Percentiles rank a stretch among this genome's conserved stretches.
Evolutionary conservation across 768 basidiomycete genomes (phyloP).

Genomic region (Daedaleopsis nitida): DNA sequence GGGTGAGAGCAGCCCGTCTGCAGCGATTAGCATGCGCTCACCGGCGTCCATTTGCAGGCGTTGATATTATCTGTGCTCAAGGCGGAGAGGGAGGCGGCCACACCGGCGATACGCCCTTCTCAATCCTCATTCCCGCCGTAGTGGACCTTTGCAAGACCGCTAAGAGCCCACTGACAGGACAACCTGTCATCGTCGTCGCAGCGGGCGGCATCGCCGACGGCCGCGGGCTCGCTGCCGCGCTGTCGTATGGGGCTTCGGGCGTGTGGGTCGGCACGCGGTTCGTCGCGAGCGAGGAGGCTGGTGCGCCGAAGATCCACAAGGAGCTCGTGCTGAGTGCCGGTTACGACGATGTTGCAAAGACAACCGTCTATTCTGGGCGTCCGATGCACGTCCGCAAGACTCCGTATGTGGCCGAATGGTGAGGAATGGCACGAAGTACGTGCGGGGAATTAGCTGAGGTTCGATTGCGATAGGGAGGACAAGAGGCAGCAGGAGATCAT

Average conservation of each 20-base stretch:
- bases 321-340: constrained; percentile 65
- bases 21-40: neutral
- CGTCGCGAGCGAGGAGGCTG: constrained; percentile 80
- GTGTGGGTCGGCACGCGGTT: constrained; percentile 92
- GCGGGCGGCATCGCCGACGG: constrained; percentile 87
- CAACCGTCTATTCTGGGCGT: constrained; percentile 75
- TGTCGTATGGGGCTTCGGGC: constrained; percentile 78
- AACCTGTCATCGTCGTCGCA: constrained; percentile 76
- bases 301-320: constrained; percentile 75
- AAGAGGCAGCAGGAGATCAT: constrained; percentile 60
- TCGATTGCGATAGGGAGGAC: constrained; percentile 61
- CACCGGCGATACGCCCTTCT: constrained; percentile 81
- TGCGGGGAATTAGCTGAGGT: neutral
- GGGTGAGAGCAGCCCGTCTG: constrained; percentile 37
- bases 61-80: constrained; percentile 88
- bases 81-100: constrained; percentile 90
- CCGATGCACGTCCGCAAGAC: constrained; percentile 84
- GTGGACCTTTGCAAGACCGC: constrained; percentile 74
- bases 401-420: constrained; percentile 77
- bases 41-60: constrained; percentile 45
- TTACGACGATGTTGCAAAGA: constrained; percentile 74
- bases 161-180: constrained; percentile 77
- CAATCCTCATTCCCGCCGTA: constrained; percentile 78
- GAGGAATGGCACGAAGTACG: constrained; percentile 19
- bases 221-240: constrained; percentile 73